Evolutionary conservation across 768 basidiomycete species (phyloP), one percentile per base, ranked within the genome.

Genomic region (Hemileccinum impolitum): DNA sequence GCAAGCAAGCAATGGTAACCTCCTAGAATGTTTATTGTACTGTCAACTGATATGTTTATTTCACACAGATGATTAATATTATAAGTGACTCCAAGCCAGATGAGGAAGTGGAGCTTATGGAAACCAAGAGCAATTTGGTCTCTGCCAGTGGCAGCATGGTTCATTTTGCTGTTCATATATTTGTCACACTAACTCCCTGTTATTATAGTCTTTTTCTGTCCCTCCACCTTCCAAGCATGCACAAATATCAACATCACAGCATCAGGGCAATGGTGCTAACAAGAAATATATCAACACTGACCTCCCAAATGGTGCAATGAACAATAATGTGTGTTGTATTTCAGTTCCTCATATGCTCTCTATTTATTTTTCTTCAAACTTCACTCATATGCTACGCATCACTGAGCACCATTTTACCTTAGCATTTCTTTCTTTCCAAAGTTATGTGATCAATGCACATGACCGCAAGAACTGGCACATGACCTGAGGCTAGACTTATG

Each of bases 281-380:
- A 52, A 47, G 1, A 52, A 52, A 23, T 52, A 39, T 19, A 43
- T 52, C 36, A 52, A 52, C 8, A 10, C n/a, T 8, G 28, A 52
- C 41, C 51, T 52, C 23, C 51, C 42, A 6, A n/a, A 9, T 32
- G 46, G 51, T 32, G 43, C 11, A 11, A 44, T 38, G 5, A 19
- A 35, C 37, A 38, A 47, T 39, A n/a, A n/a, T n/a, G n/a, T n/a
- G n/a, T n/a, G n/a, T n/a, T n/a, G n/a, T n/a, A n/a, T n/a, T n/a
- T n/a, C n/a, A n/a, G n/a, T n/a, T n/a, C n/a, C n/a, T n/a, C n/a
- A n/a, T n/a, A n/a, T n/a, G n/a, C n/a, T n/a, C n/a, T n/a, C n/a
- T n/a, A n/a, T n/a, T n/a, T n/a, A n/a, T n/a, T n/a, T n/a, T n/a
- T n/a, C n/a, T n/a, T n/a, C n/a, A n/a, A n/a, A n/a, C n/a, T n/a